Evolutionary conservation across 768 basidiomycete genomes (phyloP).

Genomic region (Xerocomus spinulosus): DNA sequence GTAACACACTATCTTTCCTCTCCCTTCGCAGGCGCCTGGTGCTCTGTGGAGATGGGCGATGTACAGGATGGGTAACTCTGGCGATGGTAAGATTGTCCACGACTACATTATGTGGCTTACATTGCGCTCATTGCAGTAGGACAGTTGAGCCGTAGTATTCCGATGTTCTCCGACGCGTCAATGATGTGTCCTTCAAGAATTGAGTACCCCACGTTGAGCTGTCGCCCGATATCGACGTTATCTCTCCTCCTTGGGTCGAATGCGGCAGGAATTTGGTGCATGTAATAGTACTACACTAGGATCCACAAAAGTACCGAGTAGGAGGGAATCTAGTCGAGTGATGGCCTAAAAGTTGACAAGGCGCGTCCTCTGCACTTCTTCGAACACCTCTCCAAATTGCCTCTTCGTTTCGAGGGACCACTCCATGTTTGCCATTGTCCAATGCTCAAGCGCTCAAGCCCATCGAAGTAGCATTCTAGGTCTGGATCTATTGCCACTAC

Average conservation of each 20-base stretch:
- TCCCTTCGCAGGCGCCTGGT: slow-evolving; percentile 11
- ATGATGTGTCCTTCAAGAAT: slow-evolving; percentile 1
- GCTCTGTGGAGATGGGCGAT: slow-evolving; percentile 8
- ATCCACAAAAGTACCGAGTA: background rate
- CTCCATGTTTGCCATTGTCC: slow-evolving; percentile 60
- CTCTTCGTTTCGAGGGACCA: slow-evolving; percentile 69
- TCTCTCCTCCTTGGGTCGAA: slow-evolving; percentile 3
- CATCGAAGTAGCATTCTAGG: slow-evolving; percentile 50
- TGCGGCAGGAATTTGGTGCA: slow-evolving; percentile 3
- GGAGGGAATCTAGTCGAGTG: slow-evolving; percentile 1
- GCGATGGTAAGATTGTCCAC: slow-evolving; percentile 11
- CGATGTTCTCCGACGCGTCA: background rate
- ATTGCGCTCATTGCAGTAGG: slow-evolving; percentile 1
- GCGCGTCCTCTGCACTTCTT: slow-evolving; percentile 48
- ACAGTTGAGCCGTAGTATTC: background rate
- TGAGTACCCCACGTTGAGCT: slow-evolving; percentile 13
- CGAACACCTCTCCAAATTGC: slow-evolving; percentile 57
- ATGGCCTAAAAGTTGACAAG: slow-evolving; percentile 23
- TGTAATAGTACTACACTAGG: slow-evolving; percentile 14
- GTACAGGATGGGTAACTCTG: background rate
- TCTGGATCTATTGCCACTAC: slow-evolving; percentile 45
- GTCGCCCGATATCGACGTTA: slow-evolving; percentile 4
- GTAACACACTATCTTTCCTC: slow-evolving; percentile 16
- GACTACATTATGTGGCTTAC: background rate
- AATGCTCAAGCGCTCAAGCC: slow-evolving; percentile 50